Conservation (phyloP, 179 eudicot species). For the Corrigiola litoralis region DNA sequence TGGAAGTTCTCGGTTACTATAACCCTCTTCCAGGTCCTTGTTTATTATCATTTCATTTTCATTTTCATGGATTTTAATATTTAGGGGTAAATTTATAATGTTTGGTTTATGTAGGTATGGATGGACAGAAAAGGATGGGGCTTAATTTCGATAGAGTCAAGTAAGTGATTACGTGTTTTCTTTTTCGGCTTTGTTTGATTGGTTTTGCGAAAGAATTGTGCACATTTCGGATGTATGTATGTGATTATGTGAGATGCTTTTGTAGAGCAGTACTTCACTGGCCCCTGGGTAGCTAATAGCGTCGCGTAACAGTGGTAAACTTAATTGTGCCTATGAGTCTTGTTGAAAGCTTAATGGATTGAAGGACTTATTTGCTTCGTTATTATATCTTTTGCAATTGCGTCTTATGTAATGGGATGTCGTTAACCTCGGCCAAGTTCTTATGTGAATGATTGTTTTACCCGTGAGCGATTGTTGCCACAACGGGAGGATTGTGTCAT, state of each 20-base stretch:
- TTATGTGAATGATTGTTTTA: neutral
- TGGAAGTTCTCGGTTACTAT: conserved; percentile 90
- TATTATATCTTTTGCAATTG: neutral
- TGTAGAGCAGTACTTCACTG: no score
- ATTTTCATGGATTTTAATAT: neutral
- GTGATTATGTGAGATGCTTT: neutral
- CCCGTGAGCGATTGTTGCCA: neutral
- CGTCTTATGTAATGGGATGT: neutral
- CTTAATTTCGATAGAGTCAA: conserved; percentile 87
- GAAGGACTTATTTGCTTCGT: neutral
- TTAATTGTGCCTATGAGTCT: no score
- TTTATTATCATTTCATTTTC: neutral
- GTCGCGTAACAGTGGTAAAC: no score
- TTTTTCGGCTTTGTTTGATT: neutral
- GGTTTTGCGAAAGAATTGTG: no score
- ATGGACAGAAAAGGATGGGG: conserved; percentile 92
- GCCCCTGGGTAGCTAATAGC: no score
- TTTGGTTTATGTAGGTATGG: conserved; percentile 57
- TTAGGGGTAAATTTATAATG: neutral
- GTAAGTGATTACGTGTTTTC: conserved; percentile 37
- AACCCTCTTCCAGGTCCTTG: conserved; percentile 82
- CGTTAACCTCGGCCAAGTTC: neutral
- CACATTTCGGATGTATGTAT: no score
- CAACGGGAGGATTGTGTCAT: no score
- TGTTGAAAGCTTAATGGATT: no score